phyloP scores from a whole-genome alignment of 2,329 filamentous ascomycete species.

The Leptodontidium sp. region DNA sequence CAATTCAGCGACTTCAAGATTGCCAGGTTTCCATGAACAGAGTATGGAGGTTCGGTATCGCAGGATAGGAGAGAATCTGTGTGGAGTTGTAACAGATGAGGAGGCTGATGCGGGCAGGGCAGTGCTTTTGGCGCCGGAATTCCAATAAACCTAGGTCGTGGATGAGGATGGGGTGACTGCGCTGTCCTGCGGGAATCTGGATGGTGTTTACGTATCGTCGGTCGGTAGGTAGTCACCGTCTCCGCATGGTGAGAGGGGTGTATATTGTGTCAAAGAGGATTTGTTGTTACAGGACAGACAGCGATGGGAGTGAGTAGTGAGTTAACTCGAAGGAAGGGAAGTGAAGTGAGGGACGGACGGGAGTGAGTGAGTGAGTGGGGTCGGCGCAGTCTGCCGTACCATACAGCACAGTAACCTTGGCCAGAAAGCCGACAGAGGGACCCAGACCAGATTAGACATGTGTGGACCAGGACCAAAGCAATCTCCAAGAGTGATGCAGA shows the following conservation, averaged over 20 bases:
- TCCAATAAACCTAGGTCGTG: neutral
- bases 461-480: neutral
- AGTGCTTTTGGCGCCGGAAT: slow-evolving; percentile 4
- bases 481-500: neutral
- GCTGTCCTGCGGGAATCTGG: neutral
- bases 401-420: neutral
- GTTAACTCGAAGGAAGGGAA: neutral
- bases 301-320: neutral
- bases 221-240: neutral
- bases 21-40: neutral
- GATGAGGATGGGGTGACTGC: neutral
- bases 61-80: neutral
- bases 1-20: neutral
- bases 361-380: neutral
- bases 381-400: neutral
- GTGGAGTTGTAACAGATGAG: neutral
- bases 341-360: neutral
- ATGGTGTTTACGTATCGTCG: neutral
- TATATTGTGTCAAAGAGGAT: neutral
- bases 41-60: neutral
- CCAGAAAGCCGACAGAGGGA: neutral
- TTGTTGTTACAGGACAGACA: neutral
- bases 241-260: neutral
- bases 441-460: neutral
- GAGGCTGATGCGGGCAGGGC: slow-evolving; percentile 14